Evolutionary conservation across 1,284 basidiomycete genomes (phyloP).

Genomic region (Melampsora larici-populina): DNA sequence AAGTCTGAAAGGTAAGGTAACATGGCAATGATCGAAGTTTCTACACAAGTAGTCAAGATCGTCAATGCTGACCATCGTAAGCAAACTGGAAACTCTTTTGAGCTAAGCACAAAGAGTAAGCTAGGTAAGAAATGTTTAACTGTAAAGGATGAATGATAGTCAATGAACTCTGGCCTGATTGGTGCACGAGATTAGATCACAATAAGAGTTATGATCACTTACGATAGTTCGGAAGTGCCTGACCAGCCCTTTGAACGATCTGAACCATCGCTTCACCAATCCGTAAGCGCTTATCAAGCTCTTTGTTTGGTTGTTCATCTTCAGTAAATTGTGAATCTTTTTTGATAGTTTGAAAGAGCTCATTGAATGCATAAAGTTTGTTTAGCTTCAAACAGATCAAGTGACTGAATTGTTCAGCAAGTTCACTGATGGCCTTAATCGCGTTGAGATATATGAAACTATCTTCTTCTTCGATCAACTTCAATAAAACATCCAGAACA

Average conservation of each 20-base stretch:
- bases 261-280: constrained; percentile 82
- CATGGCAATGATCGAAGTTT: constrained; percentile 6
- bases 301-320: constrained; percentile 54
- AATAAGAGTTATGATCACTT: constrained; percentile 49
- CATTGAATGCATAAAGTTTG: constrained; percentile 63
- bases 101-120: constrained; percentile 12
- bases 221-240: constrained; percentile 69
- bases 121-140: constrained; percentile 19
- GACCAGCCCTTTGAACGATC: constrained; percentile 71
- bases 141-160: not conserved
- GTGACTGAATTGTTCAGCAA: constrained; percentile 71
- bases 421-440: constrained; percentile 77
- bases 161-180: not conserved
- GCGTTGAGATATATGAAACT: constrained; percentile 92
- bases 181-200: not conserved
- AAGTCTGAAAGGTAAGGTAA: constrained; percentile 11
- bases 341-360: constrained; percentile 52
- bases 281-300: constrained; percentile 73
- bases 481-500: constrained; percentile 81
- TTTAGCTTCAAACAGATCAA: constrained; percentile 66
- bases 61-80: constrained; percentile 16
- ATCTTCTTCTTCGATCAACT: constrained; percentile 83
- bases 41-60: constrained; percentile 22
- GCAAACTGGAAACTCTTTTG: not conserved
- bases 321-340: constrained; percentile 32